A percentile compares a stretch with the other conserved stretches of the same genome.
Evolutionary conservation across 192 early-diverging fungal genomes (phyloP).

Genomic region (Coemansia sp.): DNA sequence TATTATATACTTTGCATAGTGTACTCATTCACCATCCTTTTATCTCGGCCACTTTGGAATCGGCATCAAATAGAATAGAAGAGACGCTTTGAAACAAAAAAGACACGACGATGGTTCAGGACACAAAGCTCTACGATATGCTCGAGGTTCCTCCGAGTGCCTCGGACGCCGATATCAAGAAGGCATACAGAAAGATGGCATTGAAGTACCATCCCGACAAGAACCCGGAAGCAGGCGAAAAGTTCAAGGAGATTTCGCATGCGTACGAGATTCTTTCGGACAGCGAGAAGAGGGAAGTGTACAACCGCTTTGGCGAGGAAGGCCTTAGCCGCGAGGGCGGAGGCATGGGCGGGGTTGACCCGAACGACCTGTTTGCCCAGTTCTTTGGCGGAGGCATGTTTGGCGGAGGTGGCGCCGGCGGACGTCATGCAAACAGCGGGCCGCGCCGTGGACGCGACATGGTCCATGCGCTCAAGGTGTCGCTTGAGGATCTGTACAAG

Average conservation of each 20-base stretch:
- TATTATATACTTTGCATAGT: background rate
- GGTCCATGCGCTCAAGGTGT: constrained; percentile 72
- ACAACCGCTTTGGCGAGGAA: constrained; percentile 91
- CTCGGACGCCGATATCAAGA: constrained; percentile 87
- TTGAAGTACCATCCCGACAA: constrained; percentile 67
- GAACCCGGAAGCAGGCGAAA: constrained; percentile 86
- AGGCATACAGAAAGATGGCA: constrained; percentile 97
- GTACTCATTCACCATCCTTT: background rate
- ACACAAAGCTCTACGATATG: constrained; percentile 91
- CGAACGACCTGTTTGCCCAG: constrained; percentile 95
- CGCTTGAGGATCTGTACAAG: constrained; percentile 93
- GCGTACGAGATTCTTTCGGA: constrained; percentile 98
- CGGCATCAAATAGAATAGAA: background rate
- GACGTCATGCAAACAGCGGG: constrained; percentile 63
- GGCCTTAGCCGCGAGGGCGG: constrained; percentile 68
- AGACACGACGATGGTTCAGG: constrained; percentile 61
- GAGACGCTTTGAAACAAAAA: background rate
- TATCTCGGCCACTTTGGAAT: background rate
- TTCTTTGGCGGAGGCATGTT: constrained; percentile 90
- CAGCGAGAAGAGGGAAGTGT: constrained; percentile 80
- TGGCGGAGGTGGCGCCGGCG: constrained; percentile 74
- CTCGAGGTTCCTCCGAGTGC: constrained; percentile 79
- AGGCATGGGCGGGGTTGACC: constrained; percentile 75
- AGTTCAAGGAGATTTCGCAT: constrained; percentile 98
- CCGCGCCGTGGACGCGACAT: constrained; percentile 98